Evolutionary conservation across 75 land plant genomes (phyloP), one percentile per base, ranked within the genome.

Genomic region (Cupressus sempervirens): DNA sequence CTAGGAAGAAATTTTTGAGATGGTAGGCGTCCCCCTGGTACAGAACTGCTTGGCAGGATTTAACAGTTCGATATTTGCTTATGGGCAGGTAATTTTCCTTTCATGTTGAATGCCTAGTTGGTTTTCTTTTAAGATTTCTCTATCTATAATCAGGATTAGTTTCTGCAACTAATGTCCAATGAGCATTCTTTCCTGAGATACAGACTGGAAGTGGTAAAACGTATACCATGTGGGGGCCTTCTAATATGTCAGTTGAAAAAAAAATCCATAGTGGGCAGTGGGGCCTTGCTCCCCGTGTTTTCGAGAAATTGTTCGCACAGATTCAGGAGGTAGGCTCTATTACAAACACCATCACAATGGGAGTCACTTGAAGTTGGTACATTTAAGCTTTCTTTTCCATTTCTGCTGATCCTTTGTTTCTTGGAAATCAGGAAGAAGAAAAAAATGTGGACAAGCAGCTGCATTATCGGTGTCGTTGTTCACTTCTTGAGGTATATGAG

Each of bases 191-290:
- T 79, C 45, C 52, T n/a, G 45, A 45, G 30, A 45, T 45, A 45
- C 91, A 97, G 99, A 98, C 99, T 35, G 99, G 99, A 12, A 98
- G 99, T 84, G 99, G 99, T 15, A 98, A 98, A 86, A 98, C 99
- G 2, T 97, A 96, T 83, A 98, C 99, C 1, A 96, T 98, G 92
- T 98, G 97, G 98, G 99, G 99, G 15, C 93, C 96, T 43, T 88
- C 92, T 58, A 89, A 93, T 84, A 92, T 94, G 82, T 89, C 93
- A 65, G 84, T 86, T 54, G 91, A 88, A 30, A 95, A 90, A 10
- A 88, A 86, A 18, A 58, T 86, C 52, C 90, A 87, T 5, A 88
- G 82, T 82, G 87, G 84, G 43, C 86, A 90, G 62, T 86, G 93
- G 67, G 99, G 99, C 40, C 85, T 98, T 32, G 94, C 98, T 10